phyloP scores from a whole-genome alignment of 352 stramenopile species.

The Phytophthora meadii region DNA sequence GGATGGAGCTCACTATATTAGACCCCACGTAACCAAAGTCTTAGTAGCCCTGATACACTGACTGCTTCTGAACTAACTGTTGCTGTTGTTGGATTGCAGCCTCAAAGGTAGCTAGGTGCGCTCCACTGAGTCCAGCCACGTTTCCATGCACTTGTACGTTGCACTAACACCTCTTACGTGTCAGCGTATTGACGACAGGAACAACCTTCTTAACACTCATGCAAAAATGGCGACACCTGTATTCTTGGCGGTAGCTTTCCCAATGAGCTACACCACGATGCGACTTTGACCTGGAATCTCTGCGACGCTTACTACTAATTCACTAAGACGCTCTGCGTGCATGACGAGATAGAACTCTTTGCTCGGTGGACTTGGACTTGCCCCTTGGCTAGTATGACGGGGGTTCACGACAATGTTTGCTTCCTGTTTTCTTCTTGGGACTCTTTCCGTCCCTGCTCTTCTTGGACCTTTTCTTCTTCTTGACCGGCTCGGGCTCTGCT shows the following conservation, averaged over 20 bases:
- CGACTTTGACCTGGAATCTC: conserved; percentile 12
- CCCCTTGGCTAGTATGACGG: conserved; percentile 5
- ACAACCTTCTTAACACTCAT: conserved; percentile 9
- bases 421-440: conserved; percentile 27
- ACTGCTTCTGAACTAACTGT: conserved; percentile 24
- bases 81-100: conserved; percentile 15
- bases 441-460: conserved; percentile 19
- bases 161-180: not conserved
- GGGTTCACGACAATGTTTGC: conserved; percentile 10
- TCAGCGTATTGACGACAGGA: conserved; percentile 1
- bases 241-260: conserved; percentile 31
- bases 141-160: conserved; percentile 10
- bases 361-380: conserved; percentile 10
- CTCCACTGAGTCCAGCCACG: conserved; percentile 1
- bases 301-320: conserved; percentile 26
- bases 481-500: conserved; percentile 11
- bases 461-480: conserved; percentile 33
- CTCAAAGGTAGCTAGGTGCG: conserved; percentile 8
- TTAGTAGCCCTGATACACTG: conserved; percentile 7
- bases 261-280: conserved; percentile 22
- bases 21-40: not conserved
- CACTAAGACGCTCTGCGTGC: conserved; percentile 11
- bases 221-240: conserved; percentile 29
- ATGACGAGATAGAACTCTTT: conserved; percentile 23
- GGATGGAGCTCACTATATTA: conserved; percentile 1